A percentile compares a stretch with the other conserved stretches of the same genome.
Conservation (phyloP, 805 yeast species). For the Saturnispora zaruensis region DNA sequence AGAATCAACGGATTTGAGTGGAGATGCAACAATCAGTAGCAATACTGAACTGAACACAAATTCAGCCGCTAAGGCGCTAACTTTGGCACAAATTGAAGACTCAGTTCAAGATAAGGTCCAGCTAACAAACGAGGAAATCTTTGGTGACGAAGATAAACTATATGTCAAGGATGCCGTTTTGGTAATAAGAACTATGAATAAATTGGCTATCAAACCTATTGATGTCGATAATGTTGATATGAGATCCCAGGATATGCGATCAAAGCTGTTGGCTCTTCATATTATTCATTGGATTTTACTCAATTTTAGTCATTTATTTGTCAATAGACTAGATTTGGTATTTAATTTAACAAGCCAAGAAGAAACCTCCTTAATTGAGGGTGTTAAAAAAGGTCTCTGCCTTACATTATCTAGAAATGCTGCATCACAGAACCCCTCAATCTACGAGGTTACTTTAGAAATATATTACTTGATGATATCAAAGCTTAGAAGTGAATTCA, state of each 20-base stretch:
- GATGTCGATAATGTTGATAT: conserved; percentile 71
- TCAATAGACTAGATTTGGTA: conserved; percentile 49
- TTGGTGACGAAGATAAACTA: conserved; percentile 53
- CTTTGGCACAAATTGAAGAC: conserved; percentile 50
- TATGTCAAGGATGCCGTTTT: conserved; percentile 86
- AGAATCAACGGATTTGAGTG: background rate
- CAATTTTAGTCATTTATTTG: conserved; percentile 76
- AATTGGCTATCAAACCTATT: conserved; percentile 74
- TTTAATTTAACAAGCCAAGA: conserved; percentile 41
- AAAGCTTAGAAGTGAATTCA: conserved; percentile 78
- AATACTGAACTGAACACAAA: background rate
- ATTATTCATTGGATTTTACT: conserved; percentile 77
- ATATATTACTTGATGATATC: conserved; percentile 86
- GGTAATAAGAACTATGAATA: conserved; percentile 90
- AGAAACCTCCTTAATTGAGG: conserved; percentile 59
- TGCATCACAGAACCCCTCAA: conserved; percentile 83
- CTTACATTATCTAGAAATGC: conserved; percentile 83
- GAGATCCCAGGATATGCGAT: conserved; percentile 88
- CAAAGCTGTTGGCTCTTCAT: conserved; percentile 82
- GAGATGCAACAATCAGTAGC: background rate
- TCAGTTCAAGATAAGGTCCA: conserved; percentile 47
- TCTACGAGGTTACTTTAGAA: conserved; percentile 84
- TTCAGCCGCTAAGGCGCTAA: conserved; percentile 27
- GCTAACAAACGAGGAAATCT: conserved; percentile 37
- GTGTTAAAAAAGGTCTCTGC: conserved; percentile 78